These are phyloP conservation scores for Candida manassasensis DNA, from an alignment of 805 yeast genomes.

Conservation along the genomic window DNA sequence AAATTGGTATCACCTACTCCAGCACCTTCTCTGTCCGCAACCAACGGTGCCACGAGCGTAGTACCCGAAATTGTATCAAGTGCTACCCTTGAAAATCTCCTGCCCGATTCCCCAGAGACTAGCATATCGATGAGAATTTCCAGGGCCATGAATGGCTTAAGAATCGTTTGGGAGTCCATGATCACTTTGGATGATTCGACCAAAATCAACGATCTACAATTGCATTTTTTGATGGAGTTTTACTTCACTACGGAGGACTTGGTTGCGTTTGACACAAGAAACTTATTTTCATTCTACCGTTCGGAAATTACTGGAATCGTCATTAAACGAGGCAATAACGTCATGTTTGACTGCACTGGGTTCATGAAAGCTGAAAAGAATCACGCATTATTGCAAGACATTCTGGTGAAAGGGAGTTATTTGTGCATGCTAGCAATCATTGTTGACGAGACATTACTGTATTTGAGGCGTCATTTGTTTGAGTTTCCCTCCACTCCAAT, in stretches of 20 bases:
- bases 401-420: conserved; percentile 20
- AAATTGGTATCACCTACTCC: conserved; percentile 2
- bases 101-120: background rate
- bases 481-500: conserved; percentile 8
- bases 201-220: conserved; percentile 16
- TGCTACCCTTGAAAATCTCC: background rate
- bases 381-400: conserved; percentile 2
- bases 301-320: conserved; percentile 18
- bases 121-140: background rate
- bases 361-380: conserved; percentile 3
- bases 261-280: conserved; percentile 18
- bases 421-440: conserved; percentile 27
- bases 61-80: background rate
- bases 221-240: conserved; percentile 26
- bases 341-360: conserved; percentile 9
- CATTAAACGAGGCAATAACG: conserved; percentile 13
- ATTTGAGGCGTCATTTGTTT: conserved; percentile 11
- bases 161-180: conserved; percentile 24
- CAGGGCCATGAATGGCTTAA: conserved; percentile 12
- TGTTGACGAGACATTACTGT: conserved; percentile 27
- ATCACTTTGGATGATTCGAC: conserved; percentile 16
- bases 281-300: conserved; percentile 21
- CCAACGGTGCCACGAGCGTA: background rate
- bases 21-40: background rate
- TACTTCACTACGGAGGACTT: conserved; percentile 18